Conservation (phyloP, 306 rosid species). For the Clitoria ternatea region DNA sequence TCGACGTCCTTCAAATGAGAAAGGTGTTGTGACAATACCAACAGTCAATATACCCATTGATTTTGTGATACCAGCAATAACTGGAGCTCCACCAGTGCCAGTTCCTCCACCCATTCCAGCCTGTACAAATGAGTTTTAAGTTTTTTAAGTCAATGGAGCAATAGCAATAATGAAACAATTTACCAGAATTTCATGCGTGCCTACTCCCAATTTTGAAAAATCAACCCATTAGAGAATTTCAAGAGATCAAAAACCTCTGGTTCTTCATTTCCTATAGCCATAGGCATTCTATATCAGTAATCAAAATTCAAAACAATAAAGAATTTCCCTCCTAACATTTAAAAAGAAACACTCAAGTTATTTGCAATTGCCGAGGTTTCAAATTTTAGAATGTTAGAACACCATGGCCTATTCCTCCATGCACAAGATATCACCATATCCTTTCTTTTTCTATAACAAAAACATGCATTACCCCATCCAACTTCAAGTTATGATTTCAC, state of each 20-base stretch:
- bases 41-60: slow-evolving; percentile 97
- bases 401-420: slow-evolving; percentile 10
- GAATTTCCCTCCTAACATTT: background rate
- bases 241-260: background rate
- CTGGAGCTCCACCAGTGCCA: slow-evolving; percentile 98
- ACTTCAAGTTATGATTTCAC: background rate
- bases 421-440: background rate
- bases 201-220: background rate
- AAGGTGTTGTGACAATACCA: slow-evolving; percentile 97
- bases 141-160: slow-evolving; percentile 15
- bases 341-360: background rate
- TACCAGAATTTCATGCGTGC: background rate
- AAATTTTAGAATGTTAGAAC: background rate
- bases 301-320: slow-evolving; percentile 1
- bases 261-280: background rate
- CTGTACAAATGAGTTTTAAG: slow-evolving; percentile 38
- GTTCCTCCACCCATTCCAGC: slow-evolving; percentile 99
- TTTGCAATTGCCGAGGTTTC: background rate
- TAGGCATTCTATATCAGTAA: background rate
- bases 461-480: background rate
- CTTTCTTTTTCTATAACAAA: background rate
- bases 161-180: slow-evolving; percentile 3
- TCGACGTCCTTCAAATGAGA: slow-evolving; percentile 95
- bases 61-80: slow-evolving; percentile 93
- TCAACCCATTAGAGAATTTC: background rate